Percentiles rank a stretch among this genome's conserved stretches.
Evolutionary conservation across 495 filamentous ascomycete species (phyloP).

Genomic region (Haplographium delicatum): DNA sequence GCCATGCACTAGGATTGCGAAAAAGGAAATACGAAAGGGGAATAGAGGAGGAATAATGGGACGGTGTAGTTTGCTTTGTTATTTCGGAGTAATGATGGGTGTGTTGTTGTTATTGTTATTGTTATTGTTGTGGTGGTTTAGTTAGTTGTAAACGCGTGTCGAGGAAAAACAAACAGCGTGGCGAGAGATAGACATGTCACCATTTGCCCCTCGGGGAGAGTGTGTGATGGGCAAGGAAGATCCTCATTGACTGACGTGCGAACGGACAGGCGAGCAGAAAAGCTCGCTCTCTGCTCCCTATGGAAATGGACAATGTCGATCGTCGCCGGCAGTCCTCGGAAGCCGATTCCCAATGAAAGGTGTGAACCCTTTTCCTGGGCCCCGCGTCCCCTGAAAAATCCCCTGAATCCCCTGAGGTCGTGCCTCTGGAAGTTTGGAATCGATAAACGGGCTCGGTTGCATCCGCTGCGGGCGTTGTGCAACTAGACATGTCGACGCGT

Average conservation of each 20-base stretch:
- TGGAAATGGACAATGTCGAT: too few species aligned
- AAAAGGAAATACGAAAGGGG: conserved; percentile 10
- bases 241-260: too few species aligned
- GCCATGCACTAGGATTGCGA: conserved; percentile 2
- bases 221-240: too few species aligned
- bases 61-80: conserved; percentile 1
- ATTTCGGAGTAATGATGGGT: neutral
- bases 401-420: neutral
- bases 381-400: too few species aligned
- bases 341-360: too few species aligned
- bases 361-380: too few species aligned
- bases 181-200: too few species aligned
- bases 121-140: conserved; percentile 2
- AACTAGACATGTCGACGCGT: neutral
- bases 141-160: neutral
- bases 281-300: too few species aligned
- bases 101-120: neutral
- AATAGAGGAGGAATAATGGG: too few species aligned
- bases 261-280: too few species aligned
- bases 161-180: conserved; percentile 3
- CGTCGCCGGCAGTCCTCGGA: too few species aligned
- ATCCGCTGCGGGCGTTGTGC: neutral
- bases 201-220: too few species aligned
- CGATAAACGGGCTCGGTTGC: neutral
- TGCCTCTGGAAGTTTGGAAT: neutral